Evolutionary conservation across 148 eudicot species (phyloP).

Genomic region (Polygonum aviculare): DNA sequence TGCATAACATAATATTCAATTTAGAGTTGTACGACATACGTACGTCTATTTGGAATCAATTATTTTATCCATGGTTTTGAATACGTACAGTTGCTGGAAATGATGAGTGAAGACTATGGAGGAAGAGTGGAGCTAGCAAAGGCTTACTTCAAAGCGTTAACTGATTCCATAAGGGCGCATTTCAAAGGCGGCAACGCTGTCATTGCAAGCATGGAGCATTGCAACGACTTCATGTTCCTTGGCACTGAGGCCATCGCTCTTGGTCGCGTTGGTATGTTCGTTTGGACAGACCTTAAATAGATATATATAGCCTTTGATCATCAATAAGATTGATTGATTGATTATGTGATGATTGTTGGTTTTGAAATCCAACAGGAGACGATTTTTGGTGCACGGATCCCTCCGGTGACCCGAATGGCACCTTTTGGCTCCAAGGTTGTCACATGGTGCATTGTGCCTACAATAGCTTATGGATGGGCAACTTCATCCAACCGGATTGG

Average conservation of each 20-base stretch:
- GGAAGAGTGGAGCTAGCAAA: slow-evolving; percentile 92
- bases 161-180: slow-evolving; percentile 60
- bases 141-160: slow-evolving; percentile 63
- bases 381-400: slow-evolving; percentile 98
- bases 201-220: slow-evolving; percentile 96
- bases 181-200: slow-evolving; percentile 93
- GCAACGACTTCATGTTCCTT: slow-evolving; percentile 95
- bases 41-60: too few relatives aligned
- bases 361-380: slow-evolving; percentile 44
- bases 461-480: slow-evolving; percentile 95
- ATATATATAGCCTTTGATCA: background rate
- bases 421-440: slow-evolving; percentile 94
- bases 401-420: slow-evolving; percentile 82
- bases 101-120: slow-evolving; percentile 85
- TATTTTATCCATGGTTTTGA: background rate
- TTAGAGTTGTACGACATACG: too few relatives aligned
- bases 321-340: background rate
- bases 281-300: background rate
- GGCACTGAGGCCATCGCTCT: slow-evolving; percentile 83
- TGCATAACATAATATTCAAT: too few relatives aligned
- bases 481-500: slow-evolving; percentile 96
- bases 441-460: slow-evolving; percentile 99
- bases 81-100: slow-evolving; percentile 54
- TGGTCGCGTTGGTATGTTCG: slow-evolving; percentile 79
- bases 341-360: background rate